phyloP scores from a whole-genome alignment of 2,329 filamentous ascomycete species.

The Arthrocladium fulminans region DNA sequence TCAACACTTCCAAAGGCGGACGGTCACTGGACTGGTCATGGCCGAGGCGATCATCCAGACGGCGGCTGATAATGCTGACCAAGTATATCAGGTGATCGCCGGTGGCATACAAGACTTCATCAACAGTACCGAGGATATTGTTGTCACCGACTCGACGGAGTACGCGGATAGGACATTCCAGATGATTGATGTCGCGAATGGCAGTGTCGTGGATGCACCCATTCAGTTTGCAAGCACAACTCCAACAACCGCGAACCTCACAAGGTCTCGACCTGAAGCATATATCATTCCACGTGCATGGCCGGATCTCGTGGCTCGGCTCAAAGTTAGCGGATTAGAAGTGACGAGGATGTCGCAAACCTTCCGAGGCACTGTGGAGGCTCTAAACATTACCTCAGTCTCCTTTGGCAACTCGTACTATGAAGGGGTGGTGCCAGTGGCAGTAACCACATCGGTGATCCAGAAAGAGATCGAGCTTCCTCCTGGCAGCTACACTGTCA shows the following conservation, averaged over 20 bases:
- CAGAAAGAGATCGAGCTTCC: conserved; percentile 7
- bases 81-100: conserved; percentile 2
- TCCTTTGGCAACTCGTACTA: conserved; percentile 4
- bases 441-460: background rate
- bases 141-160: conserved; percentile 9
- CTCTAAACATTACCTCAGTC: conserved; percentile 7
- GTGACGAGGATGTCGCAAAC: conserved; percentile 7
- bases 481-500: conserved; percentile 7
- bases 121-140: conserved; percentile 6
- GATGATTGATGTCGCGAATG: conserved; percentile 9
- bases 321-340: conserved; percentile 5
- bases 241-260: conserved; percentile 7
- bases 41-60: conserved; percentile 10
- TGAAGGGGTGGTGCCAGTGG: conserved; percentile 7
- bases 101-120: conserved; percentile 3
- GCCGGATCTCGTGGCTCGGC: conserved; percentile 5
- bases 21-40: conserved; percentile 9
- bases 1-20: conserved; percentile 11
- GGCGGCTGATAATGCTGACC: background rate
- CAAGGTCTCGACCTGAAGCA: conserved; percentile 6
- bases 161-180: background rate
- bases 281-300: conserved; percentile 11
- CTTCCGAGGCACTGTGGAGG: conserved; percentile 8
- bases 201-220: conserved; percentile 5
- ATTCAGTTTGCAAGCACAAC: conserved; percentile 3